These are phyloP conservation scores for Pulveroboletus frians DNA, from an alignment of 768 basidiomycete species.

Conservation along the genomic window DNA sequence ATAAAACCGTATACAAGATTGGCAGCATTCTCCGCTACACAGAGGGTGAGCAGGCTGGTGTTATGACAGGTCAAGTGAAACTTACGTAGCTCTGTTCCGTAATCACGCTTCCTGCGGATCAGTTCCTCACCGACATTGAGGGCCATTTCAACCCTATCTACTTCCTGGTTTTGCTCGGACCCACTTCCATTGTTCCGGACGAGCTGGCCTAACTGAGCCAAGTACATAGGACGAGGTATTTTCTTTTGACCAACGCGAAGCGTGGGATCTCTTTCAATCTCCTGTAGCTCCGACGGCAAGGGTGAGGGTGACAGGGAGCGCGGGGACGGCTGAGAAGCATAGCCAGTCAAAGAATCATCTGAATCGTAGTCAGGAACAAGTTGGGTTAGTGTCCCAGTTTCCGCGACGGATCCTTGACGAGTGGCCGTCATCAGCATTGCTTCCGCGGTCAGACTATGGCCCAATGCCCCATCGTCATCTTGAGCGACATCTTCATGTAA, in stretches of 20 bases:
- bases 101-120: constrained; percentile 76
- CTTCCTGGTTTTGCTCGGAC: constrained; percentile 57
- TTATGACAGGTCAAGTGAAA: neutral
- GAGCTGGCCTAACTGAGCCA: constrained; percentile 75
- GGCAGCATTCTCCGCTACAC: constrained; percentile 82
- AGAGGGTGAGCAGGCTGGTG: constrained; percentile 1
- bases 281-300: constrained; percentile 72
- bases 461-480: constrained; percentile 5
- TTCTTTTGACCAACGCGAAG: constrained; percentile 66
- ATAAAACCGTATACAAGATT: constrained; percentile 72
- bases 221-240: constrained; percentile 80
- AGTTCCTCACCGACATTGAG: constrained; percentile 75
- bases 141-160: constrained; percentile 76
- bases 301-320: constrained; percentile 78
- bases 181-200: constrained; percentile 56
- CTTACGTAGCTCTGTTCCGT: constrained; percentile 83
- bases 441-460: constrained; percentile 15
- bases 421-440: neutral
- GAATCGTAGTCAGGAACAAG: constrained; percentile 54
- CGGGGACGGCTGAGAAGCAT: constrained; percentile 59
- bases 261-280: constrained; percentile 82
- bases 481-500: constrained; percentile 8
- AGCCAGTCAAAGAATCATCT: constrained; percentile 77
- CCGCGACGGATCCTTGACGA: neutral
- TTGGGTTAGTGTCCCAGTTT: constrained; percentile 5